Evolutionary conservation across 257 asterid species (phyloP).

Genomic region (Jacaranda copaia): DNA sequence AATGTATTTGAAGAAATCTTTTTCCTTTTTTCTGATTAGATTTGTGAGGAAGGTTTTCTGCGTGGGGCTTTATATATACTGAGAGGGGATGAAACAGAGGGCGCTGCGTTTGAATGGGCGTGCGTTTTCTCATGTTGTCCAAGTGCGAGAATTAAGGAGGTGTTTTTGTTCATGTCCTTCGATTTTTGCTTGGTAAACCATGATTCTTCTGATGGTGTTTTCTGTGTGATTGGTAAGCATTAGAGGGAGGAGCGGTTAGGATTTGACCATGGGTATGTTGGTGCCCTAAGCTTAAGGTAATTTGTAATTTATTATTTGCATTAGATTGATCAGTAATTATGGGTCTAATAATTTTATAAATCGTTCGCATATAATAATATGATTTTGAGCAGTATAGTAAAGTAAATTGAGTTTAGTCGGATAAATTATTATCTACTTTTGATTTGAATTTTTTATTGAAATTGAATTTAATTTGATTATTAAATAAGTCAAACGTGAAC

Average conservation of each 20-base stretch:
- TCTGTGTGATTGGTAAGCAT: neutral
- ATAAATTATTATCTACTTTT: no score
- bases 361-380: no score
- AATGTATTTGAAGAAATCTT: neutral
- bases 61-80: constrained; percentile 5
- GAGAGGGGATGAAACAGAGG: neutral
- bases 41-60: neutral
- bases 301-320: no score
- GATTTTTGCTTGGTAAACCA: constrained; percentile 29
- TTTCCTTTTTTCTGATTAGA: constrained; percentile 11
- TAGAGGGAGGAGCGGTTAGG: neutral
- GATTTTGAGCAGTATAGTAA: no score
- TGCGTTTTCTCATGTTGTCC: neutral
- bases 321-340: no score
- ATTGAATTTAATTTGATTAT: no score
- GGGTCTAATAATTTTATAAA: no score
- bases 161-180: neutral
- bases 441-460: no score
- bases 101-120: neutral
- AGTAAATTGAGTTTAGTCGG: no score
- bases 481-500: no score
- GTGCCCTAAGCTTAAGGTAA: neutral
- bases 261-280: neutral
- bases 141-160: constrained; percentile 34
- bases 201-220: neutral